Evolutionary conservation across 805 yeast genomes (phyloP), one percentile per base, ranked within the genome.

Genomic region (Teunomyces pallodes): DNA sequence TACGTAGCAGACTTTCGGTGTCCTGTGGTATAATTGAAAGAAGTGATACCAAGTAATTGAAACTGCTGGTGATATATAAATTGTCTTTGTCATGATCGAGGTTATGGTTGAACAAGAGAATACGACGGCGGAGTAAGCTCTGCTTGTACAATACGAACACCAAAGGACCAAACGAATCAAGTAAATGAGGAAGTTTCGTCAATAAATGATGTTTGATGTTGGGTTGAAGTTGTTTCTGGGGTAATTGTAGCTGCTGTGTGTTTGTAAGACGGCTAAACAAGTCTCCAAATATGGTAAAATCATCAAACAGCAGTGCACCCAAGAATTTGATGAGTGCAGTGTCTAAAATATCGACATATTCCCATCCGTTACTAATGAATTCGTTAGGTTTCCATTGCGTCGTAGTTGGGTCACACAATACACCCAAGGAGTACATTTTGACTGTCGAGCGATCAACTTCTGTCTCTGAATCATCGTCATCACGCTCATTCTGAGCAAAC

Each of bases 21-120:
- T 83, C 86, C 45, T 75, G 70, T 0, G 94, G 92, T 3, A 86
- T 72, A 2, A 83, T 67, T 1, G 88, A 77, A n/a, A 87, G 58
- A 10, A 85, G 67, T 3, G 87, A 74, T 0, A 86, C 58, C 24
- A 85, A 67, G 58, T 84, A 86, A 4, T 81, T 73, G 60, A 78
- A 80, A 12, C 81, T 46, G 39, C 48, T 48, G 26, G 60, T 44
- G 16, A 48, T 49, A 35, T 49, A 65, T 46, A 55, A 56, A 41
- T 58, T 54, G 13, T 48, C 47, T 30, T 46, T 46, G 31, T 24
- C 36, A 9, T 24, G 28, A 3, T 24, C 36, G 13, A 29, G 46
- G 20, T 45, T 44, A 28, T 43, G 46, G 41, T 50, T 50, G 40
- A 61, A 59, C 16, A 62, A 49, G 2, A 87, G 51, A 4, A 87